These are phyloP conservation scores for Pleurotus tuoliensis DNA, from an alignment of 768 basidiomycete genomes.

Conservation along the genomic window DNA sequence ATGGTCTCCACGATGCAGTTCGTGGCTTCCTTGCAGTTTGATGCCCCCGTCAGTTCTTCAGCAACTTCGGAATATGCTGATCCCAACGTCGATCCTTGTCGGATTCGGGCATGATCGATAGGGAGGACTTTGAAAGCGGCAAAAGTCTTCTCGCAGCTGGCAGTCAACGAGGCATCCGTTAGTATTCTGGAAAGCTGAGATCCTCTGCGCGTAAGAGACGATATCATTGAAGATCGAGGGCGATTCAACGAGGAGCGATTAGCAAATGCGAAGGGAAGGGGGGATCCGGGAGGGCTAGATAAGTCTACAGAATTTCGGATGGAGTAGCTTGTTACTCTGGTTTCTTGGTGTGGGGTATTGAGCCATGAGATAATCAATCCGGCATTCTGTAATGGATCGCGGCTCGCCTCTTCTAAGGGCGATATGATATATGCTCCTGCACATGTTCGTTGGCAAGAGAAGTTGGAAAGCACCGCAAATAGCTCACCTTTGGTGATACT, in stretches of 20 bases:
- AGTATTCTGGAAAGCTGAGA: conserved; percentile 32
- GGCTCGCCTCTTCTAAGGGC: conserved; percentile 86
- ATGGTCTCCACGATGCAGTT: conserved; percentile 74
- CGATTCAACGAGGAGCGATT: conserved; percentile 2
- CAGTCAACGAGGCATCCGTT: conserved; percentile 25
- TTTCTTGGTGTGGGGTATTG: conserved; percentile 57
- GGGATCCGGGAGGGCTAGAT: conserved; percentile 16
- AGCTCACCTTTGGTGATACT: conserved; percentile 70
- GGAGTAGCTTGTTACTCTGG: conserved; percentile 82
- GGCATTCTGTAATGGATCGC: conserved; percentile 83
- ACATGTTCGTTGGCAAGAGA: not conserved
- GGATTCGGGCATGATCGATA: conserved; percentile 55
- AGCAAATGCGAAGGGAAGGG: conserved; percentile 11
- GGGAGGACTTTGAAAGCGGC: conserved; percentile 81
- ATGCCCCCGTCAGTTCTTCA: conserved; percentile 57
- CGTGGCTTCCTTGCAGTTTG: conserved; percentile 73
- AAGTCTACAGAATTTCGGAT: conserved; percentile 61
- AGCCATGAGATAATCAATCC: conserved; percentile 86
- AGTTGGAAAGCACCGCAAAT: not conserved
- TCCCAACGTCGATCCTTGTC: conserved; percentile 43
- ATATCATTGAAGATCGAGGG: conserved; percentile 1
- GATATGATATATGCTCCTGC: conserved; percentile 94
- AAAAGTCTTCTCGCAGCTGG: conserved; percentile 39
- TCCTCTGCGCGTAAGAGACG: conserved; percentile 15
- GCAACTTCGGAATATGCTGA: conserved; percentile 48